A percentile compares a stretch with the other conserved stretches of the same genome.
Conservation (phyloP, 2,329 filamentous ascomycete species). For the Neurospora crassa region DNA sequence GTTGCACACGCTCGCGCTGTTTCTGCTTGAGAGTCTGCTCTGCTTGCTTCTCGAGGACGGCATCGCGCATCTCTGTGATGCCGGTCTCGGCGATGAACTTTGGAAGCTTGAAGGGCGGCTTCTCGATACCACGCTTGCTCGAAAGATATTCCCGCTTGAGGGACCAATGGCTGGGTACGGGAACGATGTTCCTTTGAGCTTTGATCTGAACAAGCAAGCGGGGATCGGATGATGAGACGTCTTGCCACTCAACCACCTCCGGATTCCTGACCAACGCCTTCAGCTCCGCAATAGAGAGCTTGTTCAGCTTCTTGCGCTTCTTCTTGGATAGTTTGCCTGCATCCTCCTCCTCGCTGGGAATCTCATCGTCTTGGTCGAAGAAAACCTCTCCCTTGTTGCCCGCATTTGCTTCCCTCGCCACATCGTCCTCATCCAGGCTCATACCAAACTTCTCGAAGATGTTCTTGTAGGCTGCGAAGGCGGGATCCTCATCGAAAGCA, state of each 20-base stretch:
- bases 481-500: conserved; percentile 56
- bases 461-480: conserved; percentile 74
- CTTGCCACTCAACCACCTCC: conserved; percentile 95
- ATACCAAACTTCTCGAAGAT: conserved; percentile 74
- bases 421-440: conserved; percentile 50
- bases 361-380: conserved; percentile 75
- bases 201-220: conserved; percentile 89
- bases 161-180: conserved; percentile 89
- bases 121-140: conserved; percentile 94
- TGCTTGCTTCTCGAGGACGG: conserved; percentile 89
- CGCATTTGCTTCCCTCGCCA: conserved; percentile 53
- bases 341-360: conserved; percentile 76
- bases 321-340: conserved; percentile 80
- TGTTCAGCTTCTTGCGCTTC: conserved; percentile 83
- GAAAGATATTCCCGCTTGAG: conserved; percentile 95
- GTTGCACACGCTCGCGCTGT: conserved; percentile 84
- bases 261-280: conserved; percentile 87
- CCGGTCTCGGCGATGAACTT: conserved; percentile 97
- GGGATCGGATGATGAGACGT: conserved; percentile 84
- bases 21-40: conserved; percentile 89
- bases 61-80: conserved; percentile 96
- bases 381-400: conserved; percentile 78
- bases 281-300: conserved; percentile 87
- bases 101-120: conserved; percentile 82
- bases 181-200: conserved; percentile 87